Conservation (phyloP, 345 rosid genomes). For the Arabidopsis arenosa region DNA sequence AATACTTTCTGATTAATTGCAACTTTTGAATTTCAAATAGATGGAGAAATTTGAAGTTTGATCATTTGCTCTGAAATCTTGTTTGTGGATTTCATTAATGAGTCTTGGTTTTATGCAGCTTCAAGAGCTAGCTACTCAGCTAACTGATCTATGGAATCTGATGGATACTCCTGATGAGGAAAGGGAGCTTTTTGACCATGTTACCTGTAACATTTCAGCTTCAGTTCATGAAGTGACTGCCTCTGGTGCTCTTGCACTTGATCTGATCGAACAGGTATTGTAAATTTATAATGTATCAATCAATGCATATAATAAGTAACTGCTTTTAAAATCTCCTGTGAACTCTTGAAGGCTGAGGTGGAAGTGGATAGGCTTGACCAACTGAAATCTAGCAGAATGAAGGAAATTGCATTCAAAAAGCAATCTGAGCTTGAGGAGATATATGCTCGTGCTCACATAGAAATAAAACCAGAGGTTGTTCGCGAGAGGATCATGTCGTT, state of each 20-base stretch:
- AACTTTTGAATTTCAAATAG: neutral
- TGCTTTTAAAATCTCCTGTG: slow-evolving; percentile 34
- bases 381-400: slow-evolving; percentile 90
- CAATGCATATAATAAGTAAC: slow-evolving; percentile 2
- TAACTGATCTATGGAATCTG: slow-evolving; percentile 93
- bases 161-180: slow-evolving; percentile 93
- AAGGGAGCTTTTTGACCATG: slow-evolving; percentile 75
- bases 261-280: slow-evolving; percentile 84
- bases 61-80: neutral
- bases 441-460: slow-evolving; percentile 74
- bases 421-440: slow-evolving; percentile 93
- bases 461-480: slow-evolving; percentile 78
- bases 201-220: slow-evolving; percentile 76
- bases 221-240: slow-evolving; percentile 80
- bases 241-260: slow-evolving; percentile 88
- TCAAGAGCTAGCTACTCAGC: slow-evolving; percentile 73
- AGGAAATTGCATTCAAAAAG: slow-evolving; percentile 88
- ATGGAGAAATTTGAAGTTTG: neutral
- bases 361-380: slow-evolving; percentile 95
- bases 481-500: slow-evolving; percentile 79
- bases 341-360: slow-evolving; percentile 70
- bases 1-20: neutral
- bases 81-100: neutral
- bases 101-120: slow-evolving; percentile 47
- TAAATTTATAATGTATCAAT: neutral